Percentiles rank a stretch among this genome's conserved stretches.
Conservation (phyloP, 768 basidiomycete species). For the Lyophyllum decastes region DNA sequence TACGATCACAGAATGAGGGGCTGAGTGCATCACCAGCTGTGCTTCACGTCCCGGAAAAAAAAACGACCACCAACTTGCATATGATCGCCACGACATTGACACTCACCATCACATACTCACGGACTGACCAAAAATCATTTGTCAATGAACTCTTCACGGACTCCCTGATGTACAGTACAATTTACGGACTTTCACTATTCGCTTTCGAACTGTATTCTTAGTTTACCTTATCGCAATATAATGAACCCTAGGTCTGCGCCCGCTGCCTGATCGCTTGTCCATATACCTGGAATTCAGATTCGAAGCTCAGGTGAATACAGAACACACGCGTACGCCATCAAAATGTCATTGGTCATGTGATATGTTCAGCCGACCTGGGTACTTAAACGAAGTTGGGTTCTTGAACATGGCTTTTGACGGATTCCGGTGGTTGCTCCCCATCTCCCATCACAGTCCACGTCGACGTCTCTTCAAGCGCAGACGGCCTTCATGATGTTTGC, state of each 20-base stretch:
- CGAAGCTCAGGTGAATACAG: slow-evolving; percentile 1
- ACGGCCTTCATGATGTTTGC: slow-evolving; percentile 27
- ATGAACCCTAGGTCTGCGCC: slow-evolving; percentile 5
- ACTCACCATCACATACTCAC: slow-evolving; percentile 10
- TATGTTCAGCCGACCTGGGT: slow-evolving; percentile 12
- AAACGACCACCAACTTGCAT: not conserved
- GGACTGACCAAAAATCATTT: not conserved
- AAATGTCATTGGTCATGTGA: slow-evolving; percentile 24
- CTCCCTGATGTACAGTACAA: slow-evolving; percentile 12
- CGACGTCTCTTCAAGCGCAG: slow-evolving; percentile 15
- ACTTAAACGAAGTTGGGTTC: slow-evolving; percentile 16
- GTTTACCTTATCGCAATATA: slow-evolving; percentile 14
- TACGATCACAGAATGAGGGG: slow-evolving; percentile 38
- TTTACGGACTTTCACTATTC: slow-evolving; percentile 9
- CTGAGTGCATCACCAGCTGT: not conserved
- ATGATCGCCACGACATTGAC: slow-evolving; percentile 14
- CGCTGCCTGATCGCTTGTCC: slow-evolving; percentile 3
- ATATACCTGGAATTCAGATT: slow-evolving; percentile 5
- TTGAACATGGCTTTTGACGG: slow-evolving; percentile 10
- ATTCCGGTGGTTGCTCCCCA: slow-evolving; percentile 15
- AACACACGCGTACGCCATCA: slow-evolving; percentile 5
- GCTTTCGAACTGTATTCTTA: slow-evolving; percentile 14
- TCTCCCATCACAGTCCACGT: slow-evolving; percentile 17
- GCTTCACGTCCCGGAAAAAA: slow-evolving; percentile 7
- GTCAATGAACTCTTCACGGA: slow-evolving; percentile 7